These are phyloP conservation scores for Babesia ovata DNA, from an alignment of 169 alveolate genomes.

Conservation along the genomic window DNA sequence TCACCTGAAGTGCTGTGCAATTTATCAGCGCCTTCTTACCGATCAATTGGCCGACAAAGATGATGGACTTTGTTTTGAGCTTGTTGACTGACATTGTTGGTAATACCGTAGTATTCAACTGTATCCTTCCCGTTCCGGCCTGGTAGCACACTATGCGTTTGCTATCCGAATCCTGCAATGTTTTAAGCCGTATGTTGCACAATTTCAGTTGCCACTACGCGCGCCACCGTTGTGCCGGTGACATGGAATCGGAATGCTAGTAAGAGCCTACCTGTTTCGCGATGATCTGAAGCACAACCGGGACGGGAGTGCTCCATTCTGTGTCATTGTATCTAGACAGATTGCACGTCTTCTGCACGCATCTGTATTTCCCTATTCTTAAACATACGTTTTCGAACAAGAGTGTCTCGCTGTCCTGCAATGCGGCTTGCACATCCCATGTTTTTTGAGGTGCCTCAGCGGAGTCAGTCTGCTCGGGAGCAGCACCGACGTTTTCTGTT, in stretches of 20 bases:
- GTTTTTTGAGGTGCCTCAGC: constrained; percentile 6
- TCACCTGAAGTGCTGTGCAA: constrained; percentile 27
- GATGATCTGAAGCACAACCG: constrained; percentile 56
- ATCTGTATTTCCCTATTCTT: too few species aligned
- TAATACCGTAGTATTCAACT: constrained; percentile 69
- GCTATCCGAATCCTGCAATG: constrained; percentile 10
- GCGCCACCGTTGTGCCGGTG: background rate
- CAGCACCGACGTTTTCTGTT: background rate
- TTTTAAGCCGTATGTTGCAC: background rate
- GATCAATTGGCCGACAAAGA: constrained; percentile 61
- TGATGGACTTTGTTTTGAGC: constrained; percentile 49
- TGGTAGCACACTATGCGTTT: constrained; percentile 72
- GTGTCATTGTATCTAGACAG: constrained; percentile 43
- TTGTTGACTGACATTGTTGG: constrained; percentile 65
- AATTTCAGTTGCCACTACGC: background rate
- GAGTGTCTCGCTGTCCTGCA: constrained; percentile 12
- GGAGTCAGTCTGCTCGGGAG: background rate
- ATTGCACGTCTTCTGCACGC: constrained; percentile 17
- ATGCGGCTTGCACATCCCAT: constrained; percentile 1
- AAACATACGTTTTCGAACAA: constrained; percentile 34
- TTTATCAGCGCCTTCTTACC: constrained; percentile 13
- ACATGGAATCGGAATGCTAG: background rate
- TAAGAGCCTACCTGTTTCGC: constrained; percentile 28
- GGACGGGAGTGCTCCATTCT: constrained; percentile 61
- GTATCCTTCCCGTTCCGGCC: constrained; percentile 77